These are phyloP conservation scores for Quercus lobata DNA, from an alignment of 331 rosid species.

Conservation along the genomic window DNA sequence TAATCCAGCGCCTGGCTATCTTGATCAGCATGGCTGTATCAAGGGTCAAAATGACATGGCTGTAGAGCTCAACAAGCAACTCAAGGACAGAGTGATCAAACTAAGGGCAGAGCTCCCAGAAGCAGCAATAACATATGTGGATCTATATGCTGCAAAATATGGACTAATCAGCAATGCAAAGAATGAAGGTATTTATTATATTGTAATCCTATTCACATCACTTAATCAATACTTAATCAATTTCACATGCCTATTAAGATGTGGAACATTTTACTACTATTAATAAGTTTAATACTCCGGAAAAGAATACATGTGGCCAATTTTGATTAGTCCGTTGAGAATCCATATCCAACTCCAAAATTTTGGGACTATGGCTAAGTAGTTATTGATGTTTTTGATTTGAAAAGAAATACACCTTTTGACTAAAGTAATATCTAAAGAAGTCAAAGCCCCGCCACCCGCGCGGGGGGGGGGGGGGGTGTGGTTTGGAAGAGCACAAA, in stretches of 20 bases:
- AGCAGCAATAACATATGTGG: slow-evolving; percentile 87
- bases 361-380: too few species aligned
- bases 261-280: not conserved
- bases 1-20: slow-evolving; percentile 52
- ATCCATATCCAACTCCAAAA: too few species aligned
- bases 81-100: slow-evolving; percentile 61
- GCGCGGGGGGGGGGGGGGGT: too few species aligned
- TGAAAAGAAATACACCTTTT: too few species aligned
- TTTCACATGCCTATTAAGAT: not conserved
- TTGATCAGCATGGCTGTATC: slow-evolving; percentile 65
- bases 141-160: slow-evolving; percentile 80
- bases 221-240: too few species aligned
- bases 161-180: slow-evolving; percentile 70
- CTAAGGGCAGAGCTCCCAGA: slow-evolving; percentile 75
- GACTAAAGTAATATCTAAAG: too few species aligned
- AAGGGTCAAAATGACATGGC: slow-evolving; percentile 72
- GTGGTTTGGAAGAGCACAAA: too few species aligned
- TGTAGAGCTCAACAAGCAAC: slow-evolving; percentile 64
- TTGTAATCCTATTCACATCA: not conserved
- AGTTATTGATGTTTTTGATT: too few species aligned
- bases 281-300: too few species aligned
- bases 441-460: too few species aligned
- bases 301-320: too few species aligned
- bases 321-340: too few species aligned
- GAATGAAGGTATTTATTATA: slow-evolving; percentile 48